Conservation (phyloP, 2,329 filamentous ascomycete species). For the Xylaria arbuscula region DNA sequence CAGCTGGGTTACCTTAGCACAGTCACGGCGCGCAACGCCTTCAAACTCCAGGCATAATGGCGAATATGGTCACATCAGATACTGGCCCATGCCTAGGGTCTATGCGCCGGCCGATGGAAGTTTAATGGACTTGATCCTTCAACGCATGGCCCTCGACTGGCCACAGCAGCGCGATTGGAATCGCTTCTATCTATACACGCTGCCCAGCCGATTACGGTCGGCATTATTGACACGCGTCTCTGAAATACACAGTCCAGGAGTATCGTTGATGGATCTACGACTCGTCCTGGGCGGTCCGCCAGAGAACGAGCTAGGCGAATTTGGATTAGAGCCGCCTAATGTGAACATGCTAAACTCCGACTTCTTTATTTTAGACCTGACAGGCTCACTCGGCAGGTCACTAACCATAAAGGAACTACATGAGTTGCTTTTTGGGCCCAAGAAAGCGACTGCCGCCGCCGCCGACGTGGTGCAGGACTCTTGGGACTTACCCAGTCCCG, state of each 20-base stretch:
- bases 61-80: slow-evolving; percentile 31
- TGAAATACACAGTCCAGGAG: slow-evolving; percentile 56
- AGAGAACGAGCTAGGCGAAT: slow-evolving; percentile 46
- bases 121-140: slow-evolving; percentile 63
- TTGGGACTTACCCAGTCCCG: slow-evolving; percentile 60
- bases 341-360: slow-evolving; percentile 55
- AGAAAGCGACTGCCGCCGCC: slow-evolving; percentile 18
- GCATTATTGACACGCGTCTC: slow-evolving; percentile 64
- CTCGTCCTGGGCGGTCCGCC: slow-evolving; percentile 50
- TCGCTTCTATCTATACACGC: slow-evolving; percentile 65
- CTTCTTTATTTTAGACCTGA: slow-evolving; percentile 65
- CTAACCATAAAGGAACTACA: slow-evolving; percentile 64
- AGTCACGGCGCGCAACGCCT: slow-evolving; percentile 46
- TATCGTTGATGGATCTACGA: slow-evolving; percentile 63
- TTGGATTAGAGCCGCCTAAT: slow-evolving; percentile 47
- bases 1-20: slow-evolving; percentile 63
- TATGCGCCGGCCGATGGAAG: slow-evolving; percentile 59
- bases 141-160: slow-evolving; percentile 66
- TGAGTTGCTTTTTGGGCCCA: slow-evolving; percentile 62
- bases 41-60: slow-evolving; percentile 31
- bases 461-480: slow-evolving; percentile 59
- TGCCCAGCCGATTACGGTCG: slow-evolving; percentile 65
- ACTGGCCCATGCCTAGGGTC: slow-evolving; percentile 57
- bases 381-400: slow-evolving; percentile 62
- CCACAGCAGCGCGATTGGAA: slow-evolving; percentile 66